Conservation (phyloP, 1,139 yeast species). For the Kurtzmaniella quercitrusa region DNA sequence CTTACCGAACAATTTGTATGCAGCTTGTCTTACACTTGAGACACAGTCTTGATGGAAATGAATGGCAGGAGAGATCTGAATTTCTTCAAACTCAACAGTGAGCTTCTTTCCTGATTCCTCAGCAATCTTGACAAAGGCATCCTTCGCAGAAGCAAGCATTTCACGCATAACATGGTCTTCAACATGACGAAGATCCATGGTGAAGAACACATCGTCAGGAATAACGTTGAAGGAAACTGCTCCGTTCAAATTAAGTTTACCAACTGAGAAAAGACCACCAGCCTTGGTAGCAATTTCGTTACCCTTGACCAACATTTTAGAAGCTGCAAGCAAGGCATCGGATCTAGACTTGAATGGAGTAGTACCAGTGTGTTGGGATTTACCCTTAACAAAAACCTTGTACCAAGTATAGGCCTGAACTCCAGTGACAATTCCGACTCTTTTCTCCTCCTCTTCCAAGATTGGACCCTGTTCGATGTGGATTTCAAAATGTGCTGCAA, state of each 20-base stretch:
- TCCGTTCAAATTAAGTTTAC: conserved; percentile 53
- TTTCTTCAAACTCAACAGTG: conserved; percentile 31
- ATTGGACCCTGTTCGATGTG: conserved; percentile 79
- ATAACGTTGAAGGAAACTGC: conserved; percentile 58
- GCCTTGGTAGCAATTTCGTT: conserved; percentile 51
- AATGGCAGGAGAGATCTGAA: conserved; percentile 51
- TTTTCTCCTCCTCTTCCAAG: conserved; percentile 49
- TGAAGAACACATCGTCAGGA: conserved; percentile 56
- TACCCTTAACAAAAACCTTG: conserved; percentile 50
- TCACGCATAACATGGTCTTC: conserved; percentile 38
- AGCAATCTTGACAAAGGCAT: conserved; percentile 35
- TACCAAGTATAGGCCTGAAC: conserved; percentile 68
- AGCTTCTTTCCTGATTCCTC: conserved; percentile 12
- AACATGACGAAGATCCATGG: conserved; percentile 55
- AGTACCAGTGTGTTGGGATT: conserved; percentile 70
- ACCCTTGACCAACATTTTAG: conserved; percentile 52
- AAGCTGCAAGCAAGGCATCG: conserved; percentile 58
- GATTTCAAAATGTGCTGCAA: conserved; percentile 67
- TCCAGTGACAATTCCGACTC: conserved; percentile 63
- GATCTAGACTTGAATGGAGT: conserved; percentile 63
- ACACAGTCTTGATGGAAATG: conserved; percentile 50
- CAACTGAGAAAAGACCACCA: conserved; percentile 57
- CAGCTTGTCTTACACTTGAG: conserved; percentile 47
- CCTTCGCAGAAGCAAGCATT: conserved; percentile 36
- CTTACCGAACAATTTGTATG: conserved; percentile 44